Evolutionary conservation across 192 early-diverging fungal species (phyloP), one percentile per base, ranked within the genome.

Genomic region (Rhizoclosmatium sp.): DNA sequence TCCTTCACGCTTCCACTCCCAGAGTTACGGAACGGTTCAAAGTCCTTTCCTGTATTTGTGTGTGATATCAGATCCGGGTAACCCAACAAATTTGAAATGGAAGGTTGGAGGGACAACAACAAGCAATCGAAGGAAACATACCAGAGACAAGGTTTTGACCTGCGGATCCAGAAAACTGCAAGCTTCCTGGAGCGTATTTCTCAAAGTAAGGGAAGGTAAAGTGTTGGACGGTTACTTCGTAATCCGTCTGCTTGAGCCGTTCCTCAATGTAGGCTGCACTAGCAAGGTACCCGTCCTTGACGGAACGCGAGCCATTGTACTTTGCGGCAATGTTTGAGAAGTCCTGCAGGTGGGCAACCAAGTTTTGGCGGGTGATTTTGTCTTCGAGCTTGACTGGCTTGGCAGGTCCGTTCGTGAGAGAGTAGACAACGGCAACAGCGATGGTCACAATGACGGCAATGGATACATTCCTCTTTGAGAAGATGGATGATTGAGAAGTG

Each of bases 251-350:
- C 49, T 65, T 66, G 4, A 85, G 47, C 46, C 56, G 54, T 2
- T 7, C 40, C 54, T 51, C 40, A 39, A 84, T 44, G 47, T 84
- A 84, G 7, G 76, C 72, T 5, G 75, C 84, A 10, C 73, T 66
- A 10, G 71, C 80, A 51, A 56, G 73, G 75, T 85, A 81, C 2
- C 82, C 82, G 39, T 75, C 81, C 39, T 7, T n/a, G 31, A 85
- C 82, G 21, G 72, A 69, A 21, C 84, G 66, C 51, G 84, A 73
- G 42, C 75, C 66, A 49, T 75, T 75, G 64, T 83, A 44, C 31
- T 47, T 51, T 3, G 3, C 69, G 10, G 82, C 82, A 23, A 83
- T 47, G 9, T 69, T 42, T 16, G 65, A 65, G 45, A 83, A 74
- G 3, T 19, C 62, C 12, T 64, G 21, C 14, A 83, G 69, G 45